Evolutionary conservation across 2,329 filamentous ascomycete species (phyloP), one percentile per base, ranked within the genome.

Genomic region (Fusarium luffae): DNA sequence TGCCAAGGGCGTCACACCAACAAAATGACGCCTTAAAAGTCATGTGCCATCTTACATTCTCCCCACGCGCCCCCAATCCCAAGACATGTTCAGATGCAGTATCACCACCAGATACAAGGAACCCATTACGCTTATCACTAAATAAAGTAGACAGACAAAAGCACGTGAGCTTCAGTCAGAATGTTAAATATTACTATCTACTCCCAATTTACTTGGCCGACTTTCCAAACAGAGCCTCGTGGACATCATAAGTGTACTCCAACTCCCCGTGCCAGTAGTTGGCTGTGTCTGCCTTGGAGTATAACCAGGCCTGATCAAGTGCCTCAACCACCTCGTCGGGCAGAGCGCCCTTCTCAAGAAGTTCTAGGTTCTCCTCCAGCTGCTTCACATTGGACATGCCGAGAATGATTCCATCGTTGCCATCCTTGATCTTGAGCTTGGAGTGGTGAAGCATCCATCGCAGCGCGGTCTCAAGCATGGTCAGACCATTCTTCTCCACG

Each of bases 371-470:
- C 68, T 83, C 80, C 72, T 85, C 82, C 34, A 90, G 80, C 79
- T 91, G 88, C 54, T 82, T 81, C 49, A 85, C 79, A 72, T 83
- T 88, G 59, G 86, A 89, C 52, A 88, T 83, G 37, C 88, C 89
- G 51, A 90, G 84, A 54, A 90, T 82, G 70, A 90, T 82, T 34
- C 85, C 87, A 77, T 90, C 89, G 71, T 85, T 85, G 34, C 85
- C 85, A 42, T 82, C 78, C 69, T 81, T 84, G 68, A 85, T 77
- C 66, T 82, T 84, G 46, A 90, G 81, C 60, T 82, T 79, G 9
- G 89, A 92, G 79, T 95, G 92, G 77, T 94, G 91, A 50, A 88
- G 85, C 55, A 86, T 79, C 92, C 92, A 95, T 54, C 92, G 85
- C 76, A 94, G 82, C 2, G 92, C 92, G 18, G 87, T 89, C 81